phyloP scores from a whole-genome alignment of 768 basidiomycete species.

The Russula sp. region DNA sequence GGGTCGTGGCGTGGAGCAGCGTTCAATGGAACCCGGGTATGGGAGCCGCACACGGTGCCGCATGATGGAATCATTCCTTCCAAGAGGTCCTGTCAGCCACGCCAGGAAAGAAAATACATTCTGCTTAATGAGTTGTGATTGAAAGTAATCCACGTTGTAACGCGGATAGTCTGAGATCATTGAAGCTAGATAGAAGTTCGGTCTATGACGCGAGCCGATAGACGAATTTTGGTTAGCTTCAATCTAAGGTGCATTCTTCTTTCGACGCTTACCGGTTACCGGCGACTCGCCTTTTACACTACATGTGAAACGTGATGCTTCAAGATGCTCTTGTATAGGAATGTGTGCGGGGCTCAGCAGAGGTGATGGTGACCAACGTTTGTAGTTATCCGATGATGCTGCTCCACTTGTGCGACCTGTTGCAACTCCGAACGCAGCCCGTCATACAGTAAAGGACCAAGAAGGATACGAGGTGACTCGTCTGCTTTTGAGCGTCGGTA shows the following conservation, averaged over 20 bases:
- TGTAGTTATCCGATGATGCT: neutral
- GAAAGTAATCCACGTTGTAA: neutral
- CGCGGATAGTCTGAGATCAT: too few species aligned
- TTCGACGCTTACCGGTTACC: neutral
- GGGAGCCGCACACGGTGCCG: neutral
- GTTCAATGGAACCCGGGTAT: neutral
- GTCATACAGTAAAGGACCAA: neutral
- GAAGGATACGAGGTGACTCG: neutral
- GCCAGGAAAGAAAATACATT: neutral
- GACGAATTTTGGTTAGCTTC: neutral
- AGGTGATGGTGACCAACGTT: neutral
- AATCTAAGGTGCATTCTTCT: neutral
- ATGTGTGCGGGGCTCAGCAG: neutral
- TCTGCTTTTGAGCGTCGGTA: neutral
- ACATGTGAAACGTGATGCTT: conserved; percentile 10
- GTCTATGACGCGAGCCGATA: neutral
- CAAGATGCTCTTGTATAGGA: neutral
- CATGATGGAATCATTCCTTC: neutral
- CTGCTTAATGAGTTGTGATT: neutral
- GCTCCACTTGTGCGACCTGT: neutral
- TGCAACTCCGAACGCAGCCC: neutral
- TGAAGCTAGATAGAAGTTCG: neutral
- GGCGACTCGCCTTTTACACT: too few species aligned
- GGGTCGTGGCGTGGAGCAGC: neutral
- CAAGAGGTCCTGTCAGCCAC: neutral